Evolutionary conservation across 768 basidiomycete species (phyloP).

Genomic region (Vararia minispora): DNA sequence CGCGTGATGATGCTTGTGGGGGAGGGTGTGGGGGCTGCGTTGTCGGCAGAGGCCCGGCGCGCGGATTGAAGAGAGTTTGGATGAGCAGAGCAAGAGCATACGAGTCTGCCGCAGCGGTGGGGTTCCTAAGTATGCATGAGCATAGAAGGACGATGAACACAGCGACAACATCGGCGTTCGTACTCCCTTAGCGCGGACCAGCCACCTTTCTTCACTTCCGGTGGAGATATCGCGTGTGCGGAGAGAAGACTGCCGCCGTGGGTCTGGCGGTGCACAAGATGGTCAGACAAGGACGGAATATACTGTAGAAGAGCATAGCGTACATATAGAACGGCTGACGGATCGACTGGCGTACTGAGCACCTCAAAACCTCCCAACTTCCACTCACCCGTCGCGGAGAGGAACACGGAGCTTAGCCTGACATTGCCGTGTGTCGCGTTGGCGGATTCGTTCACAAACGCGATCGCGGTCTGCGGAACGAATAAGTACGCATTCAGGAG

Average conservation of each 20-base stretch:
- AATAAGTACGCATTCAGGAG: conserved; percentile 4
- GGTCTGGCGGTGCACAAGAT: conserved; percentile 33
- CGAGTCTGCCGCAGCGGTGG: conserved; percentile 63
- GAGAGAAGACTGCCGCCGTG: conserved; percentile 56
- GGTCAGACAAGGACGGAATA: conserved; percentile 4
- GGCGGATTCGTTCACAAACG: conserved; percentile 82
- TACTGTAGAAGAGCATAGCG: conserved; percentile 24
- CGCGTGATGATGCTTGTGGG: conserved; percentile 65
- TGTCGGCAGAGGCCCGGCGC: conserved; percentile 50
- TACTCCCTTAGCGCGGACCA: conserved; percentile 82
- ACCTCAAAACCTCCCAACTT: conserved; percentile 92
- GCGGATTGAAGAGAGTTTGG: conserved; percentile 80
- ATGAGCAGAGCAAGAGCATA: conserved; percentile 85
- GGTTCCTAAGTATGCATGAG: conserved; percentile 32
- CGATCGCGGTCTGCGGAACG: conserved; percentile 59
- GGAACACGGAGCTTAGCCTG: conserved; percentile 66
- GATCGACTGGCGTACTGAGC: conserved; percentile 74
- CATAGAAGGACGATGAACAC: conserved; percentile 3
- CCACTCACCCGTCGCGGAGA: conserved; percentile 94
- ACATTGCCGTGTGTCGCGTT: conserved; percentile 78
- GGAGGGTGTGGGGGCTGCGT: conserved; percentile 71
- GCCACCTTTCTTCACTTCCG: conserved; percentile 83
- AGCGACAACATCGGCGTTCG: conserved; percentile 13
- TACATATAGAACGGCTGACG: conserved; percentile 71
- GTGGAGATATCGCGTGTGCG: conserved; percentile 50